These are phyloP conservation scores for Fusarium citri DNA, from an alignment of 2,329 filamentous ascomycete species.

Conservation along the genomic window DNA sequence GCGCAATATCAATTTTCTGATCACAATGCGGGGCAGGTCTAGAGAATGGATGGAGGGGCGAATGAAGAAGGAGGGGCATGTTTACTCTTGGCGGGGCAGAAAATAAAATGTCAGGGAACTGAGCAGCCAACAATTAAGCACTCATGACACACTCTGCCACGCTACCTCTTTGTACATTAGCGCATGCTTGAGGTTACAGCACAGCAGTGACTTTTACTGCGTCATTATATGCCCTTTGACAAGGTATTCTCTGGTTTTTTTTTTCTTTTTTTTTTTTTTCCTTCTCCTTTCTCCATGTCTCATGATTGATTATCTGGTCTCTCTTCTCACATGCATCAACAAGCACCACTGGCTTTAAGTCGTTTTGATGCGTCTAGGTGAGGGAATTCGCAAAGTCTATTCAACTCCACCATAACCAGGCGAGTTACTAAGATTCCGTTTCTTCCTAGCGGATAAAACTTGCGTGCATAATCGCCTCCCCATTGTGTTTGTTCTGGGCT, in stretches of 20 bases:
- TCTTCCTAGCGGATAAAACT: conserved; percentile 29
- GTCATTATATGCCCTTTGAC: conserved; percentile 35
- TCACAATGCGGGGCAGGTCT: conserved; percentile 39
- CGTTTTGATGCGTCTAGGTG: conserved; percentile 29
- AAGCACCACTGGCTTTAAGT: conserved; percentile 16
- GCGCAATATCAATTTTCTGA: conserved; percentile 8
- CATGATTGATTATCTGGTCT: conserved; percentile 9
- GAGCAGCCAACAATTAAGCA: conserved; percentile 33
- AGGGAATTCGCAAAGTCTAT: conserved; percentile 40
- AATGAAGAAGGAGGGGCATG: conserved; percentile 43
- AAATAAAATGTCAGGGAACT: conserved; percentile 26
- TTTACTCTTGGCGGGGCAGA: conserved; percentile 42
- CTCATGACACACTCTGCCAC: conserved; percentile 26
- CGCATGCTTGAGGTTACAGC: conserved; percentile 33
- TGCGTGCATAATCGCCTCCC: conserved; percentile 28
- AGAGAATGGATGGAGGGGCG: conserved; percentile 38
- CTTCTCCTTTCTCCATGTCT: conserved; percentile 15
- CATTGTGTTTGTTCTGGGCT: conserved; percentile 12
- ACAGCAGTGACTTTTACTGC: conserved; percentile 36
- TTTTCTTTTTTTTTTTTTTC: conserved; percentile 11
- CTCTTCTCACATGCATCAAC: conserved; percentile 30
- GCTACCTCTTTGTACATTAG: conserved; percentile 9
- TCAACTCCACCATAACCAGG: conserved; percentile 30
- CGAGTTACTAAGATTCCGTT: conserved; percentile 32
- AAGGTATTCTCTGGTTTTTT: conserved; percentile 10